Evolutionary conservation across 148 eudicot genomes (phyloP), one percentile per base, ranked within the genome.

Genomic region (Silene conica): DNA sequence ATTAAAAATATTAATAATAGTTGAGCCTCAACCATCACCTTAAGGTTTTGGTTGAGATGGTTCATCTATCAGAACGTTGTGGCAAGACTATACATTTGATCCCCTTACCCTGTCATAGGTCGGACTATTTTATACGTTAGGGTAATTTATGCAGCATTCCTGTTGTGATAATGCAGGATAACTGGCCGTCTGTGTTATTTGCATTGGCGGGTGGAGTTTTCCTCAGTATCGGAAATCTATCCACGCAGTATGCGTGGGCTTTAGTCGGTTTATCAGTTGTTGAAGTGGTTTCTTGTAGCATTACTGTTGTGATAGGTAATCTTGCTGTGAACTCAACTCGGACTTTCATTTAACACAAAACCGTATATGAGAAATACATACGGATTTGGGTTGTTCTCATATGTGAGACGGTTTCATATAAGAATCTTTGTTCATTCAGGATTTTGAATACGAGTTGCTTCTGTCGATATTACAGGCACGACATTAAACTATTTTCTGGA

Each of bases 181-280:
- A 93, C 34, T 90, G 94, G 97, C 91, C 97, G 2, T 87, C 87
- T 8, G 89, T 87, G 63, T 72, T 93, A 70, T 86, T 91, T 70
- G 97, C 98, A 58, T 88, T 93, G 92, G 90, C 79, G 15, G 98
- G 98, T 75, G 98, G 98, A 62, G 69, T 89, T 43, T 79, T 87
- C 73, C 94, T 91, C 31, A 85, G 92, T 78, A 69, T 93, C 26
- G 95, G 97, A 63, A 93, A 93, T 80, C 75, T 93, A 60, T 73
- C 91, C 11, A 82, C 91, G 8, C 98, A 93, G 67, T 91, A 93
- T 70, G 94, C 97, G 20, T 91, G 83, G 88, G 98, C 98, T 26
- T 82, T 89, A 69, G 97, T 93, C 34, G 94, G 98, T 11, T 76
- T 93, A 78, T 88, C 98, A 28, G 92, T 91, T 18, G 87, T 85